Base-by-base conservation (phyloP, 306 rosid genomes). In the Cucurbita moschata region DNA sequence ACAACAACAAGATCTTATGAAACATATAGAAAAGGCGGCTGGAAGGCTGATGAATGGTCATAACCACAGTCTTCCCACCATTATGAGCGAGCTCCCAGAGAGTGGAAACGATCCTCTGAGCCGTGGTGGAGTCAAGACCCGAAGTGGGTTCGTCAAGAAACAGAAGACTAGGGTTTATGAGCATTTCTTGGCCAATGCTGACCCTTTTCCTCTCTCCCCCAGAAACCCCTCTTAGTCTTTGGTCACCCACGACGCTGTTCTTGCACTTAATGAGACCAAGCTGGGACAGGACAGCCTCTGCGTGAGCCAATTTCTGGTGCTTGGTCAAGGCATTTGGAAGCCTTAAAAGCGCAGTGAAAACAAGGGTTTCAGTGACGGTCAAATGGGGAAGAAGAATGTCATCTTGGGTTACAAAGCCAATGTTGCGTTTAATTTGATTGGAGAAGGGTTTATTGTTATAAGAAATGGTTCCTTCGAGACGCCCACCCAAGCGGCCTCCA, bases 41-140 rank as follows among this genome's bases (percentile, higher is more conserved):
- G 2, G 97, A 91, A 74, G 97, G 97, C 71, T 91, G 97, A 70
- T 91, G 97, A 23, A 91, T 91, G 0, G 96, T 89, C 96, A 86
- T 89, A 26, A 85, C 86, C 46, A 91, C 19, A 3, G 97, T 89
- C 60, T 88, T 86, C 5, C 87, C 92, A 1, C 90, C 64, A 3
- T 5, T 88, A 6, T 64, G 54, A 18, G 96, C 90, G 13, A 91
- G 70, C 13, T 89, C 90, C 85, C 79, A 82, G 68, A 89, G 52
- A 19, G 86, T 85, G 5, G 91, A 89, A 7, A 91, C 88, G 70
- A 86, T 89, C 21, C 82, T 79, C 18, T 89, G 96, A 6, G 97
- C 96, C 2, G 90, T 91, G 5, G 97, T 91, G 2, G 97, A 91
- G 68, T 91, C 97, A 0, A 91, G 85, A 3, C 96, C 96, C 0